Evolutionary conservation across 441 rosid species (phyloP), one percentile per base, ranked within the genome.

Genomic region (Syzygium syzygioides): DNA sequence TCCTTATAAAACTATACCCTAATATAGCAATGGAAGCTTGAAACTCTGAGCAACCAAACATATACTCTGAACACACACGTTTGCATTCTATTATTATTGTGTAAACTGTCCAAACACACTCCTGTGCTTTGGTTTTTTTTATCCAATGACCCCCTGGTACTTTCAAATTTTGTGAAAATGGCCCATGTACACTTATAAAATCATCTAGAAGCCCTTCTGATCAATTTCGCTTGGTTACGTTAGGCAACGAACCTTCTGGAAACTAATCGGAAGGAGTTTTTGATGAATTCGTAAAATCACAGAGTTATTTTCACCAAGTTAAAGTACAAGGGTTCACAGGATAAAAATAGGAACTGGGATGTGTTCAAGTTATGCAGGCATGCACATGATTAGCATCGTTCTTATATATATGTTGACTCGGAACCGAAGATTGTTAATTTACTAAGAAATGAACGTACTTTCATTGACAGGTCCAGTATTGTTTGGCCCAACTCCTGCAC

Each of bases 401-500:
- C n/a, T 4, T 57, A 17, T 55, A 7, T 55, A 18, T 55, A 55
- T 55, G 56, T 18, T 55, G 56, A 55, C 56, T 55, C 18, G 20
- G 20, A 55, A 30, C 37, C 76, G 76, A 30, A 68, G 41, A 50
- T 57, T 2, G 19, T 5, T 5, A 23, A 76, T 26, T 20, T 85
- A 17, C 15, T 12, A 71, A 26, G 66, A 12, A 56, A 71, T 14
- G 4, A 34, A 88, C 5, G 45, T 88, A 37, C 52, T 60, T 56
- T 13, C 26, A 76, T 90, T 88, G 90, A 87, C 95, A 95, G 98
- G 99, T 90, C 97, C 97, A 34, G 92, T 83, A 66, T 88, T 94
- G 55, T 92, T 95, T 55, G 92, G 93, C 79, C 94, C 96, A 88
- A 85, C 94, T 71, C 94, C 90, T 90, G 93, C 96, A 85, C 93